phyloP scores from a whole-genome alignment of 164 flowering plant species.

The Malania oleifera region DNA sequence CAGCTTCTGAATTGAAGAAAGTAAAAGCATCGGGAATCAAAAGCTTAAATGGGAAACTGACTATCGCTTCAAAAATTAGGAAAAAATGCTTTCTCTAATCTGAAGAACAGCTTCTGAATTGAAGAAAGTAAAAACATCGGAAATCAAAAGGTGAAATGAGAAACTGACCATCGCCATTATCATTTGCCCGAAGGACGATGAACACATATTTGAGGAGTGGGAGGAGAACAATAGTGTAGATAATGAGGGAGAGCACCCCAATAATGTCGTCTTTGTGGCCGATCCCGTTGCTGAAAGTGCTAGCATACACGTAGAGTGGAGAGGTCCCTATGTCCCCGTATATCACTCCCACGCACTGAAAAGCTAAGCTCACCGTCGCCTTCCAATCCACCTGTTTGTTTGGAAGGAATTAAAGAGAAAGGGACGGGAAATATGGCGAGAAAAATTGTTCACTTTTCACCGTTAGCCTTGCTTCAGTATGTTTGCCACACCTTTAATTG shows the following conservation, averaged over 20 bases:
- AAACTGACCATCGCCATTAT: slow-evolving; percentile 64
- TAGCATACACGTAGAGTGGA: slow-evolving; percentile 53
- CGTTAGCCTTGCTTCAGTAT: too few relatives aligned
- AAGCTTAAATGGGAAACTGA: too few relatives aligned
- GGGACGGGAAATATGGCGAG: neutral
- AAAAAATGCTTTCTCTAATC: too few relatives aligned
- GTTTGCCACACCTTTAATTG: too few relatives aligned
- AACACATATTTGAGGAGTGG: slow-evolving; percentile 56
- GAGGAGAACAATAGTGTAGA: slow-evolving; percentile 44
- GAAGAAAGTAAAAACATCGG: too few relatives aligned
- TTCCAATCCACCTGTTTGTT: slow-evolving; percentile 31
- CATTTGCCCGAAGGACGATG: slow-evolving; percentile 56
- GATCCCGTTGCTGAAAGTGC: slow-evolving; percentile 45
- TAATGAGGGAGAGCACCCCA: slow-evolving; percentile 57
- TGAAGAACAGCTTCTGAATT: too few relatives aligned
- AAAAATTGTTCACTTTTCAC: neutral
- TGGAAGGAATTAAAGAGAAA: neutral
- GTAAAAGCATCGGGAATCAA: too few relatives aligned
- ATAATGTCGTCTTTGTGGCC: slow-evolving; percentile 34
- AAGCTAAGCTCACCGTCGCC: slow-evolving; percentile 42
- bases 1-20: too few relatives aligned
- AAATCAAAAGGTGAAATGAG: too few relatives aligned
- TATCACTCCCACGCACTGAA: slow-evolving; percentile 61
- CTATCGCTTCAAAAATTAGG: too few relatives aligned
- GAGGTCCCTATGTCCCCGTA: slow-evolving; percentile 75